Percentiles rank a stretch among this genome's conserved stretches.
Evolutionary conservation across 225 moss, liverwort and hornwort species (phyloP).

Genomic region (Takakia lepidozioides): DNA sequence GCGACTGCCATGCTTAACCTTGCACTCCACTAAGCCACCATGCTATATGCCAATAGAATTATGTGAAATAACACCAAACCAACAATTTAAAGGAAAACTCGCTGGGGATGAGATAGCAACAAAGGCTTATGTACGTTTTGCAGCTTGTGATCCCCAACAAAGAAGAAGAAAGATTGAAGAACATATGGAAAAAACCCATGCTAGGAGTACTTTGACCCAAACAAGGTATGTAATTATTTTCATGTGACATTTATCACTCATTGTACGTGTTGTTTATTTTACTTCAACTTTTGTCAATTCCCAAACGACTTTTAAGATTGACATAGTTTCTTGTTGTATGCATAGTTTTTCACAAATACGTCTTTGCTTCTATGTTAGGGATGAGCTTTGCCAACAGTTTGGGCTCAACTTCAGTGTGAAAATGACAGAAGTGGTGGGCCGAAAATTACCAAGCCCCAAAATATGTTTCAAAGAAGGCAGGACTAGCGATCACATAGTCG

Average conservation of each 20-base stretch:
- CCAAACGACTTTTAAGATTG: no score
- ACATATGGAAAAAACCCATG: slow-evolving; percentile 22
- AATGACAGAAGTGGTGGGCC: no score
- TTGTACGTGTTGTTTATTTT: no score
- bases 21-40: slow-evolving; percentile 20
- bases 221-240: neutral
- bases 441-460: no score
- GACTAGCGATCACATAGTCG: no score
- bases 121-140: slow-evolving; percentile 12
- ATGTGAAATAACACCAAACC: slow-evolving; percentile 12
- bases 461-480: no score
- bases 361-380: no score
- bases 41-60: slow-evolving; percentile 35
- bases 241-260: no score
- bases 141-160: slow-evolving; percentile 17
- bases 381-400: no score
- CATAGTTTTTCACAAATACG: slow-evolving; percentile 30
- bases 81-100: slow-evolving; percentile 20
- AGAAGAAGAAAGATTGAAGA: slow-evolving; percentile 17
- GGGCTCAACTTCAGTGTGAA: no score
- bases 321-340: no score
- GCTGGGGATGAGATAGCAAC: slow-evolving; percentile 4
- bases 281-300: no score
- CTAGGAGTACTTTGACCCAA: neutral
- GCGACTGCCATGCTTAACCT: slow-evolving; percentile 21